Base-by-base conservation (phyloP, 1,284 basidiomycete genomes). In the Omphalotus olearius region DNA sequence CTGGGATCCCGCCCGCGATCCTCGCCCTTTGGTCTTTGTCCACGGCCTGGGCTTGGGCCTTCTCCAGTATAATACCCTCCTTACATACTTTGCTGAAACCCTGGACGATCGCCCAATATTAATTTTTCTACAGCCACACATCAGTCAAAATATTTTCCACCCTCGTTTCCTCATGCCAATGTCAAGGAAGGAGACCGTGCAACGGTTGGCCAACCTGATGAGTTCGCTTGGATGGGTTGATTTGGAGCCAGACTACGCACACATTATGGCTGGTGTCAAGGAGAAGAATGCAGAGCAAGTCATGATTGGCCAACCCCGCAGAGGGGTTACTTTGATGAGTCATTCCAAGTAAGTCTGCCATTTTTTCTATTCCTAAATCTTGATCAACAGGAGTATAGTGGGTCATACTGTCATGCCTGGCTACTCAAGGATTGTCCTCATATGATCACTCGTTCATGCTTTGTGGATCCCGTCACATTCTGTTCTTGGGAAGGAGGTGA, bases 381-480 rank as follows among this genome's bases (percentile, higher is more conserved):
- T 30, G 47, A 59, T 53, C 58, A 49, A 56, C 30, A 23, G 38
- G 16, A 45, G 38, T 28, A 6, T 56, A 87, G 84, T 59, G 86
- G 88, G 2, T 83, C 85, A 3, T 91, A 89, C 62, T 69, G 75
- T 0, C 91, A 93, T 62, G 84, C 86, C 9, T 93, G 91, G 91
- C 75, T 95, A 63, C 72, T 96, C 45, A 95, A 95, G 68, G 78
- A 79, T 23, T 73, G 82, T 52, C 85, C 91, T 1, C 69, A 79
- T 38, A 73, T 95, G 59, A 70, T 87, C 41, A 70, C 71, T 2
- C 79, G 91, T 2, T 92, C 84, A 11, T 91, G 89, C 61, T 93
- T 96, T 62, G 85, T 93, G 28, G 93, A 97, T 63, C 92, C 93
- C 5, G 87, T 90, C 28, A 83, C 83, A 0, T 94, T 96, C 68